Base-by-base conservation (phyloP, 1,284 basidiomycete species). In the Apiotrichum brassicae region DNA sequence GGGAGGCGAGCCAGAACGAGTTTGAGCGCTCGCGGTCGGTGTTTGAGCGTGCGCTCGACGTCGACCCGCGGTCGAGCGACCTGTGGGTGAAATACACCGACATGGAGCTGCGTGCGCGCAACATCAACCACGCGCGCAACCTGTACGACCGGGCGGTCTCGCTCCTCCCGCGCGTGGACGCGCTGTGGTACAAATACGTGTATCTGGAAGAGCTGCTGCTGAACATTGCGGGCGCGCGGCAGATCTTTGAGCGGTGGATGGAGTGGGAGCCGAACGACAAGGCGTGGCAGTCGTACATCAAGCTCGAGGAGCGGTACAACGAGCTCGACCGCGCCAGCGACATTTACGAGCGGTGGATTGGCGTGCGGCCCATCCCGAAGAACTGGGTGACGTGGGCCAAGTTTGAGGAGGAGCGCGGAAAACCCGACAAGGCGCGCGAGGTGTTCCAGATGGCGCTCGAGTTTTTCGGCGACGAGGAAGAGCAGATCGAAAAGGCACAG, bases 201-300 rank as follows among this genome's bases (percentile, higher is more conserved):
- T 97, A 97, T 75, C 82, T 98, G 48, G 94, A 99, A 70, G 94
- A 99, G 72, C 81, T 99, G 3, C 80, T 99, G 13, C 87, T 94
- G 64, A 98, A 99, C 66, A 83, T 98, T 32, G 81, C 89, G 1
- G 94, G 94, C 25, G 92, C 93, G 1, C 83, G 94, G 11, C 93
- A 97, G 70, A 88, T 98, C 50, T 98, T 98, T 64, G 95, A 99
- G 73, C 81, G 94, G 41, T 98, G 94, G 94, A 95, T 98, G 91
- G 81, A 86, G 58, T 98, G 95, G 95, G 92, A 98, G 70, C 95
- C 95, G 0, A 91, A 97, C 65, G 95, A 98, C 80, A 97, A 97
- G 51, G 92, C 94, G 6, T 98, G 94, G 95, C 87, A 91, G 66
- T 89, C 90, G 12, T 98, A 95, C 73, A 90, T 98, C 78, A 94